These are phyloP conservation scores for Pelargonium cotyledonis DNA, from an alignment of 441 rosid genomes.

Conservation along the genomic window DNA sequence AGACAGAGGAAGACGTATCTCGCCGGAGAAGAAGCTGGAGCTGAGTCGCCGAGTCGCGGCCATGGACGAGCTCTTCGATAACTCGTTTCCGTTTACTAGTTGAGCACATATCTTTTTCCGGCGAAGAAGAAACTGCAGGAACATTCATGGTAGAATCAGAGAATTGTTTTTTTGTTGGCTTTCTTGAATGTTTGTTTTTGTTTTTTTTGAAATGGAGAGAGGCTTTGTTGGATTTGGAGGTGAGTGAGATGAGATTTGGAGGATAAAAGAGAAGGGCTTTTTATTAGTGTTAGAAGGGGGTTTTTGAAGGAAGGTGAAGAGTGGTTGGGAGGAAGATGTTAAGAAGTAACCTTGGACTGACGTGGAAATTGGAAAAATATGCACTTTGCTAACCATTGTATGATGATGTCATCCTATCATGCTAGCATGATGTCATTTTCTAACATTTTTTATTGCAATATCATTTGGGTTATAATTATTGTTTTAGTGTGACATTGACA, in stretches of 20 bases:
- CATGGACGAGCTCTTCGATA: conserved; percentile 36
- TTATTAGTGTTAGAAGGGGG: neutral
- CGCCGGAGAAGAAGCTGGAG: conserved; percentile 35
- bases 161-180: too few species aligned
- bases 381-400: neutral
- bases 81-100: conserved; percentile 22
- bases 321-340: conserved; percentile 26
- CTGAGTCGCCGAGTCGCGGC: conserved; percentile 38
- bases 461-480: too few species aligned
- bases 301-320: conserved; percentile 19
- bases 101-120: conserved; percentile 9
- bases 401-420: neutral
- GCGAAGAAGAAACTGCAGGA: conserved; percentile 7
- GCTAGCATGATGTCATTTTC: neutral
- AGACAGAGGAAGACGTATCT: conserved; percentile 15
- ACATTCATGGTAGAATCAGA: neutral
- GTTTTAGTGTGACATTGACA: too few species aligned
- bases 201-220: neutral
- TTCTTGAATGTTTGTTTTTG: neutral
- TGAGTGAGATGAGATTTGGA: neutral
- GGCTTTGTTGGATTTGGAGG: neutral
- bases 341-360: conserved; percentile 19
- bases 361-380: neutral
- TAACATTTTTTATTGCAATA: too few species aligned
- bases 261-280: neutral